A percentile compares a stretch with the other conserved stretches of the same genome.
Evolutionary conservation across 83 land plant species (phyloP).

Genomic region (Picea abies): DNA sequence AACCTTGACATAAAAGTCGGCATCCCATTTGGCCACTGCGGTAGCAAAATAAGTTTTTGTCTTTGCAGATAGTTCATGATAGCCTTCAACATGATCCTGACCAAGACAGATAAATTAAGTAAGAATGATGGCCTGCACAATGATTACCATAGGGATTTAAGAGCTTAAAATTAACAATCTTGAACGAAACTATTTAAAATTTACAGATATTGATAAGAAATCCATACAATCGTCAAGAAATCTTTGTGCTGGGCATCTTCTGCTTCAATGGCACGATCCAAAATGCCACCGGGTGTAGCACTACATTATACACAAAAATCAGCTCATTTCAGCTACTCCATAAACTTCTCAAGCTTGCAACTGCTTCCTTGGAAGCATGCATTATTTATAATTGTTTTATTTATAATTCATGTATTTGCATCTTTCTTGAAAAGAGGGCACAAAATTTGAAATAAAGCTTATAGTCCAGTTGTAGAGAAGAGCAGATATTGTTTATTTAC

Average conservation of each 20-base stretch:
- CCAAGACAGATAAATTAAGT: slow-evolving; percentile 10
- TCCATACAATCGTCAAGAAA: slow-evolving; percentile 66
- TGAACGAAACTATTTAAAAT: background rate
- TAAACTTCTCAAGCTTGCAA: background rate
- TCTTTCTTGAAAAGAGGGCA: background rate
- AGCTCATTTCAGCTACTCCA: background rate
- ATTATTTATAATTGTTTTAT: background rate
- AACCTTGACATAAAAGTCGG: slow-evolving; percentile 83
- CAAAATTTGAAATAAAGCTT: background rate
- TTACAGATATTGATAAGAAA: background rate
- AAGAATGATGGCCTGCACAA: background rate
- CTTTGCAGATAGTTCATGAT: slow-evolving; percentile 83
- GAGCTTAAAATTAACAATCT: background rate
- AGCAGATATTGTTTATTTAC: background rate
- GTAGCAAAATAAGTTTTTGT: slow-evolving; percentile 80
- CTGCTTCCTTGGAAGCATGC: background rate
- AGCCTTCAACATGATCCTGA: slow-evolving; percentile 90
- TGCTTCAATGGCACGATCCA: slow-evolving; percentile 56
- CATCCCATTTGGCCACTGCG: slow-evolving; percentile 85
- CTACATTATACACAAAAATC: slow-evolving; percentile 33
- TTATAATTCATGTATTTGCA: background rate
- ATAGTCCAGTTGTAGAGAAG: background rate
- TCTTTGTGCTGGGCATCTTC: slow-evolving; percentile 57
- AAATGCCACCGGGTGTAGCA: slow-evolving; percentile 62
- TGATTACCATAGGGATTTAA: background rate